phyloP scores from a whole-genome alignment of 73 alveolate genomes.

The Paramecium octaurelia region DNA sequence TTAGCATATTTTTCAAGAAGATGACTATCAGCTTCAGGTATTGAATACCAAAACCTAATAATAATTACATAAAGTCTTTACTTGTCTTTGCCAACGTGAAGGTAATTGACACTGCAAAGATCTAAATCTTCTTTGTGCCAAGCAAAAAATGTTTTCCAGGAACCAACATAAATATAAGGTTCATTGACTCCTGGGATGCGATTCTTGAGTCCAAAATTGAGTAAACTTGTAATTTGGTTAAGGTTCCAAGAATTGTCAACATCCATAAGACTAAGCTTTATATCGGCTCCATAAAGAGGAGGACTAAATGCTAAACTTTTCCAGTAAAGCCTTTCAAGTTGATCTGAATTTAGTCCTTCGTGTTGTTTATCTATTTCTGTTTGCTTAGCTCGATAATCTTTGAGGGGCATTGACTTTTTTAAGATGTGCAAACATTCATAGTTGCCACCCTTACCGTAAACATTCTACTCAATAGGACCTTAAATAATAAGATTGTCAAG shows the following conservation, averaged over 20 bases:
- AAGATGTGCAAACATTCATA: constrained; percentile 68
- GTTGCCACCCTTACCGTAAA: constrained; percentile 77
- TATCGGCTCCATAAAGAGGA: constrained; percentile 90
- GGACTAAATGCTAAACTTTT: constrained; percentile 77
- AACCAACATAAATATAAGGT: constrained; percentile 81
- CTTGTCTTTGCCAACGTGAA: constrained; percentile 83
- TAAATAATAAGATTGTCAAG: constrained; percentile 46
- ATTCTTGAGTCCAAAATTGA: constrained; percentile 67
- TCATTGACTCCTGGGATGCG: constrained; percentile 78
- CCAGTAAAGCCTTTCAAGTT: constrained; percentile 85
- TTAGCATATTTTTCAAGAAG: constrained; percentile 71
- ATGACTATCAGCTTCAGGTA: constrained; percentile 66
- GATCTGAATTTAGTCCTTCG: constrained; percentile 59
- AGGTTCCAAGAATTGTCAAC: constrained; percentile 75
- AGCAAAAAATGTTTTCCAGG: constrained; percentile 88
- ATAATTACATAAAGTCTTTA: background rate
- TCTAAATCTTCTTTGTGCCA: constrained; percentile 94
- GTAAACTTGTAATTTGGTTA: constrained; percentile 61
- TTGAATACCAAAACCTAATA: constrained; percentile 78
- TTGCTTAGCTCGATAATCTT: constrained; percentile 64
- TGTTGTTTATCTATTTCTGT: constrained; percentile 58
- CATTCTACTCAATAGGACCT: constrained; percentile 83
- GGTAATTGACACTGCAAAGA: constrained; percentile 75
- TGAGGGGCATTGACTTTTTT: constrained; percentile 71
- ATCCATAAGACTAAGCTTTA: constrained; percentile 71